phyloP scores from a whole-genome alignment of 2,329 filamentous ascomycete genomes.

The Tolypocladium tundrense region DNA sequence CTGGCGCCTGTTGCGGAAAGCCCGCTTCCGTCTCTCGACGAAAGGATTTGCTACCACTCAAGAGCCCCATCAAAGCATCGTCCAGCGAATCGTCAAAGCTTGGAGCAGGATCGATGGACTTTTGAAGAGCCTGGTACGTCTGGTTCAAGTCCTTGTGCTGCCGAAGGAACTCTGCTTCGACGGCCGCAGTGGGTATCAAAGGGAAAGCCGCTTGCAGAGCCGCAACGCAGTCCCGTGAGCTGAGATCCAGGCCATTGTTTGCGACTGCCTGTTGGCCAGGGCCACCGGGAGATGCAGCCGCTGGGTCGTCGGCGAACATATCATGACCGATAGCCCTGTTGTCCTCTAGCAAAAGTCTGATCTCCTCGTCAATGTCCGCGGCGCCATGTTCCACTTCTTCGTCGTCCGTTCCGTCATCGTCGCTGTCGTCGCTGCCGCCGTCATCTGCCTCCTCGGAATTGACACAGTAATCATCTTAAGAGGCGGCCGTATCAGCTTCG shows the following conservation, averaged over 20 bases:
- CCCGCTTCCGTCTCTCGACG: not conserved
- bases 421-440: constrained; percentile 2
- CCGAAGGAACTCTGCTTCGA: constrained; percentile 24
- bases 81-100: constrained; percentile 24
- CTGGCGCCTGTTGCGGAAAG: not conserved
- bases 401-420: constrained; percentile 5
- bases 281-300: not conserved
- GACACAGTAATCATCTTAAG: not conserved
- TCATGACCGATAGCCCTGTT: constrained; percentile 18
- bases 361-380: constrained; percentile 22
- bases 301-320: constrained; percentile 4
- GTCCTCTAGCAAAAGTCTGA: constrained; percentile 31
- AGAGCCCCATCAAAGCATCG: constrained; percentile 10
- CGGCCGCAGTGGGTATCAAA: constrained; percentile 20
- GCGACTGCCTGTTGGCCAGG: not conserved
- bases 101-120: constrained; percentile 19
- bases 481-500: not conserved
- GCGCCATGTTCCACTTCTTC: not conserved
- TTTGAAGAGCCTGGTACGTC: constrained; percentile 26
- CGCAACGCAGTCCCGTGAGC: constrained; percentile 19
- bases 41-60: not conserved
- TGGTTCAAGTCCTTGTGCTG: constrained; percentile 22
- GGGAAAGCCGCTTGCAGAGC: constrained; percentile 35
- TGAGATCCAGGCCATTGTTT: constrained; percentile 8
- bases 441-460: constrained; percentile 9